These are phyloP conservation scores for Candida smagusa DNA, from an alignment of 1,139 yeast species.

Conservation along the genomic window DNA sequence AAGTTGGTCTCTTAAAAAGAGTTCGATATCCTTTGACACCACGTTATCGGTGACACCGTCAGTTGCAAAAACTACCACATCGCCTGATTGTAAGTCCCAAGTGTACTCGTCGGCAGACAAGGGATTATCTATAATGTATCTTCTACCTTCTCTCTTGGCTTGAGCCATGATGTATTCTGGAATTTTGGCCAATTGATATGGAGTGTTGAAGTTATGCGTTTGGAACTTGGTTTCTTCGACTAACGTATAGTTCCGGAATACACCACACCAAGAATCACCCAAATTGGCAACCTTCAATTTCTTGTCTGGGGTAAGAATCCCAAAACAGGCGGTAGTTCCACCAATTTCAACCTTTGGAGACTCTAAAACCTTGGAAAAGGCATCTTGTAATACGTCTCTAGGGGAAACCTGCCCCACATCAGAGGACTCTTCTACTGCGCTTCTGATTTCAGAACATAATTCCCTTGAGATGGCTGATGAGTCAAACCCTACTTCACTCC, in stretches of 20 bases:
- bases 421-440: conserved; percentile 22
- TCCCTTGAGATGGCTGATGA: conserved; percentile 79
- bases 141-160: conserved; percentile 55
- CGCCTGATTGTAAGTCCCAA: conserved; percentile 60
- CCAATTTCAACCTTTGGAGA: conserved; percentile 78
- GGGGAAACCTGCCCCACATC: conserved; percentile 29
- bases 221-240: conserved; percentile 72
- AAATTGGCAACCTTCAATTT: conserved; percentile 67
- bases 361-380: conserved; percentile 51
- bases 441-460: conserved; percentile 45
- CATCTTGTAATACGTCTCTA: conserved; percentile 46
- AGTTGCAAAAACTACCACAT: conserved; percentile 80
- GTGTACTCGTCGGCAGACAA: conserved; percentile 47
- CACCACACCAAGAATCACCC: conserved; percentile 95
- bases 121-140: conserved; percentile 58
- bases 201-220: conserved; percentile 87
- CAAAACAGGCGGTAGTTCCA: conserved; percentile 93
- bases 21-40: conserved; percentile 67
- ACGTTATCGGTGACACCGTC: conserved; percentile 94
- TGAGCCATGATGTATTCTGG: conserved; percentile 59
- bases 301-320: conserved; percentile 56
- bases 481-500: conserved; percentile 91
- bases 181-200: conserved; percentile 83
- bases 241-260: conserved; percentile 65
- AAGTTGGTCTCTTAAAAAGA: conserved; percentile 48